These are phyloP conservation scores for Aspergillus glaucus DNA, from an alignment of 2,329 filamentous ascomycete species.

Conservation along the genomic window DNA sequence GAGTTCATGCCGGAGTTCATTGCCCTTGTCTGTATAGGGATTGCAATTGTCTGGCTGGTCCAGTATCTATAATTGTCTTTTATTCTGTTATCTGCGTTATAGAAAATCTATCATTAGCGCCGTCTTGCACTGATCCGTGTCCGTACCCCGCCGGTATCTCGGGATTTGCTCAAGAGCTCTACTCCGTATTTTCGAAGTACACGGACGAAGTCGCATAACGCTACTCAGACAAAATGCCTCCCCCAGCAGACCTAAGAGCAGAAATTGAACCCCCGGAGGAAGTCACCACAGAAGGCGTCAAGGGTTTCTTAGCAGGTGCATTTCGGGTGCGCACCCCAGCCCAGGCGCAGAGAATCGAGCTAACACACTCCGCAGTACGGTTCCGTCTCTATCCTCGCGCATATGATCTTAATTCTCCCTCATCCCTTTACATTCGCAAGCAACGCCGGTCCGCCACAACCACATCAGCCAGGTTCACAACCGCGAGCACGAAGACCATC, in stretches of 20 bases:
- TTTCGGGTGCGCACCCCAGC: constrained; percentile 30
- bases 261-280: constrained; percentile 38
- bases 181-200: too few species aligned
- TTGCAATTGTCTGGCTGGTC: too few species aligned
- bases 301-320: constrained; percentile 39
- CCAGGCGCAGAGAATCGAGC: neutral
- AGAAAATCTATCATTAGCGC: too few species aligned
- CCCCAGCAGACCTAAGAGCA: constrained; percentile 33
- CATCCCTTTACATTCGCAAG: constrained; percentile 37
- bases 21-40: too few species aligned
- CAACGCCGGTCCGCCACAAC: constrained; percentile 19
- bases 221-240: constrained; percentile 27
- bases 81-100: too few species aligned
- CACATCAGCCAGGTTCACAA: constrained; percentile 2
- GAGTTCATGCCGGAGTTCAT: too few species aligned
- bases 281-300: constrained; percentile 34
- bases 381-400: constrained; percentile 40
- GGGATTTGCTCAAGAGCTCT: too few species aligned
- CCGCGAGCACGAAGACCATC: constrained; percentile 2
- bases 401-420: constrained; percentile 39
- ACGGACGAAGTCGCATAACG: too few species aligned
- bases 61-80: too few species aligned
- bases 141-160: too few species aligned
- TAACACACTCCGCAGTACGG: constrained; percentile 29
- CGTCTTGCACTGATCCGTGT: too few species aligned